Evolutionary conservation across 2,329 filamentous ascomycete genomes (phyloP), one percentile per base, ranked within the genome.

Genomic region (Cytospora paraplurivora): DNA sequence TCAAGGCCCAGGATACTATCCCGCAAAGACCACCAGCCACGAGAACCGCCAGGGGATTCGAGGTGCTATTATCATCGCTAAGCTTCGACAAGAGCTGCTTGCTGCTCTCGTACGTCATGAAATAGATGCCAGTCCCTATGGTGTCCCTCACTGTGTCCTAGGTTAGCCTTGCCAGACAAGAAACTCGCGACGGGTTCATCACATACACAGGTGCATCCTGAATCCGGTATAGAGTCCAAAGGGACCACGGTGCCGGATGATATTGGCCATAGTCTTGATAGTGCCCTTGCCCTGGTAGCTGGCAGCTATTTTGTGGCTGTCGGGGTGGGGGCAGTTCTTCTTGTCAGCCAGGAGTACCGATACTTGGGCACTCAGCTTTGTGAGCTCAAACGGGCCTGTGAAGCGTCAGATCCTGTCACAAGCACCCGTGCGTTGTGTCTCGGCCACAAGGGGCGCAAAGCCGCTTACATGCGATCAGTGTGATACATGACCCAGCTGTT

Each of bases 361-460:
- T 21, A 95, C 89, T 74, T 96, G 92, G 17, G 92, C 91, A 74
- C 90, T 93, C 64, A 95, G 82, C 76, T 96, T 96, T n/a, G 91
- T 93, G 74, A 96, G 82, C 75, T 96, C 92, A 73, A 96, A 96
- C 1, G 92, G 92, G 72, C 87, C 87, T 89, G 62, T n/a, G 6
- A 13, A 61, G 51, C 55, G 27, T 59, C 38, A 62, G 58, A 49
- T 27, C 11, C 27, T 27, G 27, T 27, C 27, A 27, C n/a, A 54
- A 34, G 54, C 50, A 49, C 37, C 56, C 44, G 7, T 7, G 2
- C n/a, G 10, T 33, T 32, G 34, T 47, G 34, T 47, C 6, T 53
- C 19, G 6, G 51, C n/a, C 7, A 13, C 15, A 27, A 38, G 27
- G n/a, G 56, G 53, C 33, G 11, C 38, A 2, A 34, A 7, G 35